These are phyloP conservation scores for Ustilago crameri DNA, from an alignment of 1,284 basidiomycete species.

Conservation along the genomic window DNA sequence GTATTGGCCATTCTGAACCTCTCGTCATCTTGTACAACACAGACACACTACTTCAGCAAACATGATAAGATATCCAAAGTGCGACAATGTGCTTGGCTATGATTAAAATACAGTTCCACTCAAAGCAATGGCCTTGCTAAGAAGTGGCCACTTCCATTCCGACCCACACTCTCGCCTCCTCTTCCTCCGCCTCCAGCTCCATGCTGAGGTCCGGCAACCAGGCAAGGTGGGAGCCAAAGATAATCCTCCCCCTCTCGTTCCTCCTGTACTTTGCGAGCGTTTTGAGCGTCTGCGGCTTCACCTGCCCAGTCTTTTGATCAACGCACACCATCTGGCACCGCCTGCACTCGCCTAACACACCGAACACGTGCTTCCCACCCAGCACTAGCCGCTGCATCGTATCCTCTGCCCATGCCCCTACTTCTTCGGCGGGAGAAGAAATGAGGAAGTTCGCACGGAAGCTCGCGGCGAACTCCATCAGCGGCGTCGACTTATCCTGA, in stretches of 20 bases:
- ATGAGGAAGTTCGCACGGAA: conserved; percentile 57
- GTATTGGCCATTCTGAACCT: conserved; percentile 37
- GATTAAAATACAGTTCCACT: too few relatives aligned
- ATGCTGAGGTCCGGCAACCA: conserved; percentile 31
- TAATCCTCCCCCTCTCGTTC: conserved; percentile 34
- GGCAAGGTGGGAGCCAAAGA: conserved; percentile 40
- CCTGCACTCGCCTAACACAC: conserved; percentile 44
- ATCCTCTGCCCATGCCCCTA: conserved; percentile 33
- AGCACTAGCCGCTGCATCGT: conserved; percentile 22
- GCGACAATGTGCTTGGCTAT: too few relatives aligned
- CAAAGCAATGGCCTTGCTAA: not conserved
- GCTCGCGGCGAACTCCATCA: conserved; percentile 24
- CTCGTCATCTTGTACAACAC: conserved; percentile 8
- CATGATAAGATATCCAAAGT: not conserved
- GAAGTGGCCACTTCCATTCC: conserved; percentile 28
- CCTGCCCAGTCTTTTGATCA: conserved; percentile 43
- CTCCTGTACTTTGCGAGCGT: conserved; percentile 39
- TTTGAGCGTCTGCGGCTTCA: conserved; percentile 41
- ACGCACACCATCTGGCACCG: conserved; percentile 56
- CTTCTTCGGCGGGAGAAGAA: conserved; percentile 16
- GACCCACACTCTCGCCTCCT: conserved; percentile 27
- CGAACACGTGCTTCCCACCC: conserved; percentile 39
- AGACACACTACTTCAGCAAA: not conserved
- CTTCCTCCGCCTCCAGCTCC: not conserved
- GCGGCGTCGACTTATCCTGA: too few relatives aligned